A percentile compares a stretch with the other conserved stretches of the same genome.
Evolutionary conservation across 208 protist species (phyloP).

Genomic region (Lotmaria passim): DNA sequence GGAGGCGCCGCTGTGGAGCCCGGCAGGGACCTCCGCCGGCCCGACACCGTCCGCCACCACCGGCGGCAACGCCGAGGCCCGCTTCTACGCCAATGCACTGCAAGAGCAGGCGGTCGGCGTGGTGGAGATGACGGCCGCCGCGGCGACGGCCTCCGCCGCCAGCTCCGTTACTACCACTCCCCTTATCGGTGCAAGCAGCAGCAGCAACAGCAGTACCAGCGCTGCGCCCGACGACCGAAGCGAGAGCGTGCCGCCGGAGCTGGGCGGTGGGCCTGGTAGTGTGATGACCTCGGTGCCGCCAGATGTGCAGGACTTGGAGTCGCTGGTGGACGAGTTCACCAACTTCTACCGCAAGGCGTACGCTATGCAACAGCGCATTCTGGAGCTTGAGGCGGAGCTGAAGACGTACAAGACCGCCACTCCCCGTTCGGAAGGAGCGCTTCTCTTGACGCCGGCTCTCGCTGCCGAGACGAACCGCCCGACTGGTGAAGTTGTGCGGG

Average conservation of each 20-base stretch:
- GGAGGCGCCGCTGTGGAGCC: constrained; percentile 7
- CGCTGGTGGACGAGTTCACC: constrained; percentile 75
- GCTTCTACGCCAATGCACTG: constrained; percentile 52
- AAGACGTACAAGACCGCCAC: constrained; percentile 6
- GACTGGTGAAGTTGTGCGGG: constrained; percentile 8
- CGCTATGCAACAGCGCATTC: constrained; percentile 42
- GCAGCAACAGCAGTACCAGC: not conserved
- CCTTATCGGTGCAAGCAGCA: not conserved
- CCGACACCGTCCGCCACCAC: constrained; percentile 13
- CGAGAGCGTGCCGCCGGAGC: constrained; percentile 10
- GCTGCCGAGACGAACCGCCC: not conserved
- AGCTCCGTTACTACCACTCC: constrained; percentile 6
- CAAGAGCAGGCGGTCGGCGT: constrained; percentile 41
- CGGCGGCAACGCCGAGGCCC: constrained; percentile 21
- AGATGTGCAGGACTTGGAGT: constrained; percentile 74
- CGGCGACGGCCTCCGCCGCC: constrained; percentile 10
- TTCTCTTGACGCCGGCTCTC: not conserved
- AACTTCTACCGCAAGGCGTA: constrained; percentile 54
- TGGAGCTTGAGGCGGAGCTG: constrained; percentile 50
- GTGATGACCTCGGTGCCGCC: constrained; percentile 29
- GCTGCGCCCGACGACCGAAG: not conserved
- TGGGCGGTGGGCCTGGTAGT: not conserved
- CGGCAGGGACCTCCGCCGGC: not conserved
- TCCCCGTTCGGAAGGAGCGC: not conserved
- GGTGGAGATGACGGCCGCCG: constrained; percentile 26